phyloP scores from a whole-genome alignment of 495 filamentous ascomycete genomes.

The Aspergillus taichungensis region DNA sequence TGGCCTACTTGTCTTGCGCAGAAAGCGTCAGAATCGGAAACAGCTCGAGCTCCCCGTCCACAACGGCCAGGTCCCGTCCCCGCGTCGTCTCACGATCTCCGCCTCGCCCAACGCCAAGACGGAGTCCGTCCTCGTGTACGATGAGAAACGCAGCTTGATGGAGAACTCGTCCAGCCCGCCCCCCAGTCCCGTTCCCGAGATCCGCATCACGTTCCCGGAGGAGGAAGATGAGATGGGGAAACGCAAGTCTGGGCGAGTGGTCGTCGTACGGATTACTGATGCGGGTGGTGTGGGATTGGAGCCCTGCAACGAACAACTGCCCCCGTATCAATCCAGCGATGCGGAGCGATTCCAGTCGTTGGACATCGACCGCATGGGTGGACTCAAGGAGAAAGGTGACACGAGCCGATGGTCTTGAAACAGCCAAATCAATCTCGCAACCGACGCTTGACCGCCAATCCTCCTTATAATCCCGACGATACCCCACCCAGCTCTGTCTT shows the following conservation, averaged over 20 bases:
- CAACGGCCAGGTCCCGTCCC: conserved; percentile 44
- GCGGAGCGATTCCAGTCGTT: conserved; percentile 77
- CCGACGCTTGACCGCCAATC: neutral
- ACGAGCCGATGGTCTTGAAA: conserved; percentile 27
- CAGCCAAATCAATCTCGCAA: neutral
- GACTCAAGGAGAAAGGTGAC: conserved; percentile 78
- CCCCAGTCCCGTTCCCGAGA: conserved; percentile 83
- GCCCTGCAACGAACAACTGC: conserved; percentile 72
- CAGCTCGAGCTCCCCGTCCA: conserved; percentile 50
- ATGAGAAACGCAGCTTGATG: conserved; percentile 64
- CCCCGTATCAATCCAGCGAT: conserved; percentile 74
- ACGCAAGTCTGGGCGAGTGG: conserved; percentile 73
- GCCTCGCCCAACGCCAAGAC: conserved; percentile 44
- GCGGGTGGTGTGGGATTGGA: conserved; percentile 75
- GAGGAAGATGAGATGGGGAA: conserved; percentile 80
- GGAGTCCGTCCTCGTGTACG: conserved; percentile 63
- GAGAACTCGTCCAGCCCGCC: conserved; percentile 66
- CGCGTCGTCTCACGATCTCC: conserved; percentile 60
- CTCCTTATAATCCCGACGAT: conserved; percentile 3
- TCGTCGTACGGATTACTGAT: conserved; percentile 90
- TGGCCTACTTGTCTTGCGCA: conserved; percentile 61
- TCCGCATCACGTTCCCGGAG: conserved; percentile 96
- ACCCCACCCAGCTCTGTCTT: conserved; percentile 7
- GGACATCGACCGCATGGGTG: conserved; percentile 90
- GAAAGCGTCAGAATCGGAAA: conserved; percentile 45